Conservation (phyloP, 176 grass and related monocot species). For the Urochloa ruziziensis region DNA sequence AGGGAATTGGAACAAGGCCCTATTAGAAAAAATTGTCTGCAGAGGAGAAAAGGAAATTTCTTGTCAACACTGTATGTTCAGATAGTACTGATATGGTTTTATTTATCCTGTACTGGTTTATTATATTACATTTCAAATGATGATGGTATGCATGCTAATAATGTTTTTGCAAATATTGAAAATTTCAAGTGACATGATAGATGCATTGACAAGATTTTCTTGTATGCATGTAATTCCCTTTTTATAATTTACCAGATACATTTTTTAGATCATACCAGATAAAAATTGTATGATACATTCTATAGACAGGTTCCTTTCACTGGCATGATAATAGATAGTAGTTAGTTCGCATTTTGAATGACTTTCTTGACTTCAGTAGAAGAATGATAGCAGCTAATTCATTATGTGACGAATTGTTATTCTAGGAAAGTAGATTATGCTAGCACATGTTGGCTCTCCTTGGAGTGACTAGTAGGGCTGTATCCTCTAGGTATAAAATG, state of each 20-base stretch:
- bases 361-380: neutral
- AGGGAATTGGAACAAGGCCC: conserved; percentile 36
- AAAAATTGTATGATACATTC: neutral
- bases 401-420: conserved; percentile 3
- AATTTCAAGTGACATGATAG: neutral
- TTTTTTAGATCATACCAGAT: no score
- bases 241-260: neutral
- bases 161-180: neutral
- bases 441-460: neutral
- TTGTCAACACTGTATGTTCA: conserved; percentile 58
- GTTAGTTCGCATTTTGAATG: neutral
- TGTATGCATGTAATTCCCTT: neutral
- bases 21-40: conserved; percentile 54
- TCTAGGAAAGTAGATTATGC: neutral
- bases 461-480: neutral
- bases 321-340: no score
- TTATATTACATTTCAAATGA: neutral
- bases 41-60: conserved; percentile 72
- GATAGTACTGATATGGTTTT: conserved; percentile 2
- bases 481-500: neutral
- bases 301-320: neutral
- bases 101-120: neutral
- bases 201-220: neutral
- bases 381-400: neutral
- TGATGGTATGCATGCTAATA: neutral